Evolutionary conservation across 495 filamentous ascomycete species (phyloP).

Genomic region (Penicillium egyptiacum): DNA sequence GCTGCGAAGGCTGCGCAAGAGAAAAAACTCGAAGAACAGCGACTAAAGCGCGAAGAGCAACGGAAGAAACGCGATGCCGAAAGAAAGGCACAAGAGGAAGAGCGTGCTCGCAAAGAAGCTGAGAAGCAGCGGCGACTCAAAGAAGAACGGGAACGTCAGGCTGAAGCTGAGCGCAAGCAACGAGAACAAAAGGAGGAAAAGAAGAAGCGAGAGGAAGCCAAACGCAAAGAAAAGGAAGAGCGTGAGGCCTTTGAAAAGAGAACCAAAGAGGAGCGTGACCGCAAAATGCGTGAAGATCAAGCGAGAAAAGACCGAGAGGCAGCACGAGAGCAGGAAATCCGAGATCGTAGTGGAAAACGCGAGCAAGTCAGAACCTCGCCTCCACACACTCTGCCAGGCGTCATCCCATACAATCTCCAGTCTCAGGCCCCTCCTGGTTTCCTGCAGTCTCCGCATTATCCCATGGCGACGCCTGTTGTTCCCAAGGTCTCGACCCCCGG

Average conservation of each 20-base stretch:
- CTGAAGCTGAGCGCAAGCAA: constrained; percentile 70
- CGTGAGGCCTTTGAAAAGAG: constrained; percentile 72
- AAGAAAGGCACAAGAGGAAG: constrained; percentile 85
- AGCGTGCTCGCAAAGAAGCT: constrained; percentile 72
- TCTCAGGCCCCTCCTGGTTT: constrained; percentile 38
- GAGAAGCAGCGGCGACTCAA: constrained; percentile 74
- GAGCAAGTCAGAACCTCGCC: constrained; percentile 50
- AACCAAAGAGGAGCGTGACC: constrained; percentile 63
- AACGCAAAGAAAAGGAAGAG: constrained; percentile 68
- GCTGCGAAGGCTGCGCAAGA: constrained; percentile 72
- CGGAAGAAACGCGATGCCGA: constrained; percentile 91
- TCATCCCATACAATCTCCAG: constrained; percentile 56
- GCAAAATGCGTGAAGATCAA: constrained; percentile 64
- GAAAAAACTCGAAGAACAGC: constrained; percentile 77
- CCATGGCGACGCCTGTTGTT: constrained; percentile 74
- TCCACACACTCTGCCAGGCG: constrained; percentile 36
- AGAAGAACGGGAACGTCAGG: constrained; percentile 81
- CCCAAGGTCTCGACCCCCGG: constrained; percentile 81
- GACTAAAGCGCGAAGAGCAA: constrained; percentile 80
- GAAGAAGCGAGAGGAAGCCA: constrained; percentile 61
- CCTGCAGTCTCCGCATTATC: constrained; percentile 74
- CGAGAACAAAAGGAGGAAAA: constrained; percentile 76
- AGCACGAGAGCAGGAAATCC: constrained; percentile 46
- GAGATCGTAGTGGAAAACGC: constrained; percentile 49
- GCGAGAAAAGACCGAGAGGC: constrained; percentile 51